These are phyloP conservation scores for Moesziomyces sp. DNA, from an alignment of 1,284 basidiomycete species.

Conservation along the genomic window DNA sequence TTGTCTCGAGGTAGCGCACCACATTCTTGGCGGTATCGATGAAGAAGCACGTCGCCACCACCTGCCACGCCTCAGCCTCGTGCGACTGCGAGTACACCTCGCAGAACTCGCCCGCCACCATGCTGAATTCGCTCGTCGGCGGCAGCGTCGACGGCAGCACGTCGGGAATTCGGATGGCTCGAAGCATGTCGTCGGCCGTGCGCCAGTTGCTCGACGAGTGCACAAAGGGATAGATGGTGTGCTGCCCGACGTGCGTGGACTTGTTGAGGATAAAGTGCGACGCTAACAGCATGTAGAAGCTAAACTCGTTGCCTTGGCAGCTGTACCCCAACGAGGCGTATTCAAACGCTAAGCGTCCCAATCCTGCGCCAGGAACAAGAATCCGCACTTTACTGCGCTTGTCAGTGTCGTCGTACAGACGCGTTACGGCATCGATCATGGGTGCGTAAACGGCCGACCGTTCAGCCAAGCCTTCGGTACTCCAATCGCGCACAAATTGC, in stretches of 20 bases:
- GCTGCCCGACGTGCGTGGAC: slow-evolving; percentile 38
- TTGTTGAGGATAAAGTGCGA: slow-evolving; percentile 67
- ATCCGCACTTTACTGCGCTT: slow-evolving; percentile 42
- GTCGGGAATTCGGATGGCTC: slow-evolving; percentile 59
- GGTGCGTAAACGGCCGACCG: slow-evolving; percentile 56
- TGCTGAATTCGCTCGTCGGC: slow-evolving; percentile 61
- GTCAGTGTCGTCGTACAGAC: slow-evolving; percentile 31
- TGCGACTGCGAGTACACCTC: slow-evolving; percentile 69
- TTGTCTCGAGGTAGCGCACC: slow-evolving; percentile 62
- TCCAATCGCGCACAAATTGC: slow-evolving; percentile 66
- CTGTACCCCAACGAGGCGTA: slow-evolving; percentile 56
- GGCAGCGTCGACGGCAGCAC: slow-evolving; percentile 57
- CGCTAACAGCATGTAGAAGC: slow-evolving; percentile 65
- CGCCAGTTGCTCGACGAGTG: slow-evolving; percentile 64
- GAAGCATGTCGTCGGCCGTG: slow-evolving; percentile 56
- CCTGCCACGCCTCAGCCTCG: slow-evolving; percentile 83
- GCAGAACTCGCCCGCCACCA: slow-evolving; percentile 66
- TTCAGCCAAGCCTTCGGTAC: slow-evolving; percentile 50
- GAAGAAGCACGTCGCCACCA: slow-evolving; percentile 95
- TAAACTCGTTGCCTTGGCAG: slow-evolving; percentile 67
- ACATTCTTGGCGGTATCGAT: slow-evolving; percentile 80
- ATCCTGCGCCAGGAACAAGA: slow-evolving; percentile 64
- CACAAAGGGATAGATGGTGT: slow-evolving; percentile 62
- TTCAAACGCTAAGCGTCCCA: slow-evolving; percentile 63
- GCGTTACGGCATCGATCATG: slow-evolving; percentile 51